These are phyloP conservation scores for Pinus albicaulis DNA, from an alignment of 75 land plant genomes.

Conservation along the genomic window DNA sequence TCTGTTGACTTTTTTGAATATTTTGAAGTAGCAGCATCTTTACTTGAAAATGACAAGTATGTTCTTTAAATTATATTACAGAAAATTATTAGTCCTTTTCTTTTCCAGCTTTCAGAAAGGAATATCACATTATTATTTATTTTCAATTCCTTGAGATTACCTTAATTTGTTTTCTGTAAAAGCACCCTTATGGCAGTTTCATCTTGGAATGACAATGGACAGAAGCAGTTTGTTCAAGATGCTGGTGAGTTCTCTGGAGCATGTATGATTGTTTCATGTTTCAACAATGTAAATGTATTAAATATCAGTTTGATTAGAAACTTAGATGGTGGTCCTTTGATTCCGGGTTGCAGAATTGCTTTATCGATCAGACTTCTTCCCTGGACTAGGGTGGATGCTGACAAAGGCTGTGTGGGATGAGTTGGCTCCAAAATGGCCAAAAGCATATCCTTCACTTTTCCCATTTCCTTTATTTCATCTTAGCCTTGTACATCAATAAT, in stretches of 20 bases:
- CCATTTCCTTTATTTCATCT: background rate
- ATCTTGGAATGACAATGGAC: conserved; percentile 99
- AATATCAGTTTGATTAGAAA: background rate
- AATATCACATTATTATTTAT: background rate
- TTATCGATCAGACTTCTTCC: conserved; percentile 97
- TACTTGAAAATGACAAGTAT: conserved; percentile 91
- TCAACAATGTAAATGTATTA: background rate
- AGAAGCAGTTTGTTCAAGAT: conserved; percentile 91
- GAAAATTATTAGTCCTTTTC: background rate
- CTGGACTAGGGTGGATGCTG: conserved; percentile 99
- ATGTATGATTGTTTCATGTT: background rate
- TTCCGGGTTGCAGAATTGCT: conserved; percentile 57
- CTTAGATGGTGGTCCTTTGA: conserved; percentile 2
- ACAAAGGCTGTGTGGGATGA: conserved; percentile 81
- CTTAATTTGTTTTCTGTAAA: conserved; percentile 1
- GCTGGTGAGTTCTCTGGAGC: conserved; percentile 54
- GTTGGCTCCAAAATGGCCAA: conserved; percentile 96
- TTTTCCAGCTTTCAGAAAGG: background rate
- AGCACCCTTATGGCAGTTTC: conserved; percentile 92
- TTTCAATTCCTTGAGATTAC: background rate
- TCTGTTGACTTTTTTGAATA: conserved; percentile 97
- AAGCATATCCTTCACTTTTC: conserved; percentile 83
- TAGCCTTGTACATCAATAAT: background rate
- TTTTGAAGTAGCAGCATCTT: conserved; percentile 84
- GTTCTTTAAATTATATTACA: conserved; percentile 6